phyloP scores from a whole-genome alignment of 2,329 filamentous ascomycete genomes.

The Penicillium sp. region DNA sequence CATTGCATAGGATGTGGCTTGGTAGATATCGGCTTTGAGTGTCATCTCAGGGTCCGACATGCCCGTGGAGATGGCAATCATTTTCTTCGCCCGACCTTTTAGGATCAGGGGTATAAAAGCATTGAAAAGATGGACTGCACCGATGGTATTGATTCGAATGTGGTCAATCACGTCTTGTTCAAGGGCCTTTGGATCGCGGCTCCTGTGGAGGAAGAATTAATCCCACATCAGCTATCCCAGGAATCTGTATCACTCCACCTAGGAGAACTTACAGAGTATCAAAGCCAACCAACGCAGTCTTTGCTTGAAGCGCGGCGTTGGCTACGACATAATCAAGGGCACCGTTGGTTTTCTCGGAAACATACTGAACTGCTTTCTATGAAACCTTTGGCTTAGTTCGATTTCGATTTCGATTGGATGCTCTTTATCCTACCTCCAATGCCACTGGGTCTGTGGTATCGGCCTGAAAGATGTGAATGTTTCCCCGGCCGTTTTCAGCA shows the following conservation, averaged over 20 bases:
- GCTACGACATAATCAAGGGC: constrained; percentile 51
- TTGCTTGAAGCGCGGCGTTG: constrained; percentile 44
- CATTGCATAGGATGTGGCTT: constrained; percentile 42
- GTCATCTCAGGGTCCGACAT: constrained; percentile 46
- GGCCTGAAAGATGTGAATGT: constrained; percentile 46
- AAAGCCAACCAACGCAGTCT: constrained; percentile 22
- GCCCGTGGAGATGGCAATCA: constrained; percentile 50
- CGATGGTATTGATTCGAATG: constrained; percentile 50
- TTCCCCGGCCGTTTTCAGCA: constrained; percentile 38
- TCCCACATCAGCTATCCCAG: neutral
- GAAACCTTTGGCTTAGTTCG: constrained; percentile 13
- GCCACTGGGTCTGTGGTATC: constrained; percentile 34
- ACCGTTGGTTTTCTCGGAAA: constrained; percentile 20
- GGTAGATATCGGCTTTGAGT: constrained; percentile 33
- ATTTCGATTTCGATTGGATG: constrained; percentile 25
- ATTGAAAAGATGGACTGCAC: constrained; percentile 52
- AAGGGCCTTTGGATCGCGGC: constrained; percentile 29
- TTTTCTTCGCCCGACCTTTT: constrained; percentile 51
- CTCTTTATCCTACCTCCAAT: constrained; percentile 3
- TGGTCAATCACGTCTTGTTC: constrained; percentile 28
- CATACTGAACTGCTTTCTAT: constrained; percentile 9
- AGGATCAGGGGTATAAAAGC: constrained; percentile 52
- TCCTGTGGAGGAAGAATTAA: constrained; percentile 21
- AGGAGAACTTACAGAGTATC: constrained; percentile 35
- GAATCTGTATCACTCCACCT: neutral